These are phyloP conservation scores for Lachnellula subtilissima DNA, from an alignment of 2,329 filamentous ascomycete genomes.

Conservation along the genomic window DNA sequence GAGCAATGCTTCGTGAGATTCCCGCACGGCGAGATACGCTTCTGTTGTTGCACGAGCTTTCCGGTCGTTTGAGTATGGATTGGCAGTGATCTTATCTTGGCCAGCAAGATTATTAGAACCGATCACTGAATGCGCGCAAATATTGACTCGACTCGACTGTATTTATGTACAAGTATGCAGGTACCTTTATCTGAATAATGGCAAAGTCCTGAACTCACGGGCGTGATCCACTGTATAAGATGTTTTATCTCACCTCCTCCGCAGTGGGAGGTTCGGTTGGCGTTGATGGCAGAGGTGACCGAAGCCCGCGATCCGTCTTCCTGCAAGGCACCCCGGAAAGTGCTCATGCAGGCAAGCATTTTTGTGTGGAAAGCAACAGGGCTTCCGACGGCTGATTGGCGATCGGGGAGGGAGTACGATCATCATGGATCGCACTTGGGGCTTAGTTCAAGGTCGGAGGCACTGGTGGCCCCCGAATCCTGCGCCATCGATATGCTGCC, in stretches of 20 bases:
- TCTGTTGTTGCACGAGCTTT: neutral
- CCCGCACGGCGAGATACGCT: neutral
- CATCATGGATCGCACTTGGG: neutral
- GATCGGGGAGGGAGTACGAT: conserved; percentile 2
- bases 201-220: neutral
- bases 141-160: neutral
- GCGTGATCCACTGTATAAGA: conserved; percentile 1
- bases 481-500: neutral
- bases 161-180: neutral
- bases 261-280: neutral
- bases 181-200: neutral
- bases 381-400: conserved; percentile 18
- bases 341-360: conserved; percentile 6
- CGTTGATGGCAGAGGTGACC: conserved; percentile 4
- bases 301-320: neutral
- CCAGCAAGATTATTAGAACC: neutral
- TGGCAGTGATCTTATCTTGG: neutral
- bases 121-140: neutral
- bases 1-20: neutral
- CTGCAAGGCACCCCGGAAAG: conserved; percentile 19
- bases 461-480: neutral
- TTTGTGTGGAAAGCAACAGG: neutral
- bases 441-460: neutral
- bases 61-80: neutral
- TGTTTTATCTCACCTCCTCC: neutral